Percentiles rank a stretch among this genome's conserved stretches.
Evolutionary conservation across 805 yeast genomes (phyloP).

Genomic region (Jamesozyma jinghongensis): DNA sequence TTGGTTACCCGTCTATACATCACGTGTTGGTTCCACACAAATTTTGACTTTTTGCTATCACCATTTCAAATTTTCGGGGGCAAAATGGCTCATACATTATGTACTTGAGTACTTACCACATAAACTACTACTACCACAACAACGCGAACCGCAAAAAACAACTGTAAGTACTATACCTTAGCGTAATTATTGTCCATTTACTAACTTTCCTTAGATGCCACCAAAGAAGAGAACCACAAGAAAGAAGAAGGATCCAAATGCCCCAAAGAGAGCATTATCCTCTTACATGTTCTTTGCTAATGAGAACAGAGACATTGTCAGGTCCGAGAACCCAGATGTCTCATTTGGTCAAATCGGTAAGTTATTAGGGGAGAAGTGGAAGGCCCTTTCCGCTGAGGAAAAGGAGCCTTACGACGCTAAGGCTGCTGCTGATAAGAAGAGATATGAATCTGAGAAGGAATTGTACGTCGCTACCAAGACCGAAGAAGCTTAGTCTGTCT

Average conservation of each 20-base stretch:
- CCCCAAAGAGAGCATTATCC: constrained; percentile 97
- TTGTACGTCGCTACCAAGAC: constrained; percentile 49
- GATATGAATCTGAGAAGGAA: constrained; percentile 94
- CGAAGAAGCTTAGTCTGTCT: constrained; percentile 1
- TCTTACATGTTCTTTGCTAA: constrained; percentile 99
- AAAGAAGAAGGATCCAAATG: constrained; percentile 79
- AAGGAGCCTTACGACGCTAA: constrained; percentile 85
- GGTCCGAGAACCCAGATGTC: constrained; percentile 94
- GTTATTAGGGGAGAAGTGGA: constrained; percentile 94
- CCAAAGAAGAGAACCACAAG: constrained; percentile 33
- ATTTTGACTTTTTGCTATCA: too few species aligned
- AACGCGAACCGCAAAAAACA: too few species aligned
- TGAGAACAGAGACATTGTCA: constrained; percentile 91
- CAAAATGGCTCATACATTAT: too few species aligned
- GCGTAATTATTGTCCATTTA: neutral
- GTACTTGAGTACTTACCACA: too few species aligned
- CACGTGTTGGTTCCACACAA: too few species aligned
- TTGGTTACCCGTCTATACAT: too few species aligned
- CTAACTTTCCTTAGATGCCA: constrained; percentile 7
- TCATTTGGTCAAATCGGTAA: constrained; percentile 94
- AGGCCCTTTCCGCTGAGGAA: constrained; percentile 72
- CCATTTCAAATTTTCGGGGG: neutral
- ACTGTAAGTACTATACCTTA: neutral
- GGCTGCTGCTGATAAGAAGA: constrained; percentile 94
- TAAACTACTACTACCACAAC: neutral